These are phyloP conservation scores for Scedosporium boydii DNA, from an alignment of 2,329 filamentous ascomycete species.

Conservation along the genomic window DNA sequence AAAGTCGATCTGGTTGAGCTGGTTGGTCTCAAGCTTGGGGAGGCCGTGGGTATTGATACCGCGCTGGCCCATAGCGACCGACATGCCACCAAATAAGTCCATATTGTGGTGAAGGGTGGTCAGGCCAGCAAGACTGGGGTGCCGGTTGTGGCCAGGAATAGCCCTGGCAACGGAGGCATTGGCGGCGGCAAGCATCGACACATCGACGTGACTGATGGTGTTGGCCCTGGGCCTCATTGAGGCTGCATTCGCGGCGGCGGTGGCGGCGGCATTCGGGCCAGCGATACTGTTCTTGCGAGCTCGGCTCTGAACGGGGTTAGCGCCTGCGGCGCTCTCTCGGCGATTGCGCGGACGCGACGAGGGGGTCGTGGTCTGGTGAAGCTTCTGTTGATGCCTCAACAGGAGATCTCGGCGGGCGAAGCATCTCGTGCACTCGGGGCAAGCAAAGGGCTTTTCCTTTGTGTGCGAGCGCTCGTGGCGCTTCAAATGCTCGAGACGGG, in stretches of 20 bases:
- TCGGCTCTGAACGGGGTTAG: conserved; percentile 56
- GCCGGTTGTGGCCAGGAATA: conserved; percentile 54
- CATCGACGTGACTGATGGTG: conserved; percentile 90
- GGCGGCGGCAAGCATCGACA: conserved; percentile 61
- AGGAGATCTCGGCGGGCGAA: conserved; percentile 90
- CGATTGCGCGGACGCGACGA: conserved; percentile 80
- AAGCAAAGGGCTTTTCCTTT: conserved; percentile 98
- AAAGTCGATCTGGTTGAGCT: conserved; percentile 55
- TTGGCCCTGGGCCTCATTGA: conserved; percentile 84
- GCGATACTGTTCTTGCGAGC: conserved; percentile 91
- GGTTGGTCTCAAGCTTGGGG: conserved; percentile 74
- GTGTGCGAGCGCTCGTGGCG: conserved; percentile 96
- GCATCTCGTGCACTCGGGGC: conserved; percentile 85
- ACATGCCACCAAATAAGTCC: conserved; percentile 61
- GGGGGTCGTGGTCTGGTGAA: conserved; percentile 86
- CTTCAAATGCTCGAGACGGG: conserved; percentile 90
- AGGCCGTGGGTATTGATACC: conserved; percentile 53
- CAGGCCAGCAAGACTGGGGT: conserved; percentile 64
- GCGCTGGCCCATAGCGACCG: conserved; percentile 56
- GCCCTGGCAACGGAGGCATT: conserved; percentile 41
- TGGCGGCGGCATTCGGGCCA: conserved; percentile 37
- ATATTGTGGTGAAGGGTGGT: conserved; percentile 44
- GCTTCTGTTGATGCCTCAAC: conserved; percentile 93
- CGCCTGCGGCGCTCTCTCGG: conserved; percentile 77
- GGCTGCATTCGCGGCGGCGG: conserved; percentile 40